phyloP scores from a whole-genome alignment of 371 early-diverging fungal genomes.

The Mortierella sp. region DNA sequence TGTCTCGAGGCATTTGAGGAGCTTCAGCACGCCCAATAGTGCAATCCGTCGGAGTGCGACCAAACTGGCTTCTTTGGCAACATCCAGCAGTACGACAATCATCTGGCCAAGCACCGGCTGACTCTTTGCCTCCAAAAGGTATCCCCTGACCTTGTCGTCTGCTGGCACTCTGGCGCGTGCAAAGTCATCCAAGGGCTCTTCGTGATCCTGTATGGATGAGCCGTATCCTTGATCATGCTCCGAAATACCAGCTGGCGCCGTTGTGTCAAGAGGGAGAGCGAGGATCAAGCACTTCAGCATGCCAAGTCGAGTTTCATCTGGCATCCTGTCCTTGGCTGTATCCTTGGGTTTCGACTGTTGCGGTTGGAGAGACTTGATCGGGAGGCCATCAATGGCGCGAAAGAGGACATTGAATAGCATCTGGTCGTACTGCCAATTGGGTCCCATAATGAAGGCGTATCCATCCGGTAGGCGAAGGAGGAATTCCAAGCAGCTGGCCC shows the following conservation, averaged over 20 bases:
- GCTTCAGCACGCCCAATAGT: slow-evolving; percentile 33
- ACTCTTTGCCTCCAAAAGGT: slow-evolving; percentile 22
- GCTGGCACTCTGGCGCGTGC: not conserved
- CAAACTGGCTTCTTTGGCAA: slow-evolving; percentile 24
- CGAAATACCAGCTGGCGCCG: not conserved
- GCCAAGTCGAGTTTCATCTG: slow-evolving; percentile 43
- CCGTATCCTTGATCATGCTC: slow-evolving; percentile 13
- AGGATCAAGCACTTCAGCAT: slow-evolving; percentile 38
- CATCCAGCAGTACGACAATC: slow-evolving; percentile 30
- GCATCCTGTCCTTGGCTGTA: slow-evolving; percentile 34
- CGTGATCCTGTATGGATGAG: not conserved
- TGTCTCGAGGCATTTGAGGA: slow-evolving; percentile 28
- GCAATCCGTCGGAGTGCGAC: slow-evolving; percentile 29
- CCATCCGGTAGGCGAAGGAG: slow-evolving; percentile 38
- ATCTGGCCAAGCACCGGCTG: slow-evolving; percentile 22
- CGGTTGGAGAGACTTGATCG: slow-evolving; percentile 10
- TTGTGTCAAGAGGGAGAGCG: slow-evolving; percentile 26
- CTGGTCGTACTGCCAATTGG: slow-evolving; percentile 22
- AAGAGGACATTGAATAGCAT: slow-evolving; percentile 31
- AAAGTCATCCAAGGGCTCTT: slow-evolving; percentile 2
- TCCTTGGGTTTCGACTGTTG: not conserved
- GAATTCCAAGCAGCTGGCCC: slow-evolving; percentile 43
- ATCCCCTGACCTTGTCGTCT: slow-evolving; percentile 21
- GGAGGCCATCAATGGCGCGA: slow-evolving; percentile 39
- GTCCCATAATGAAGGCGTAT: slow-evolving; percentile 29